Base-by-base conservation (phyloP, 371 early-diverging fungal species). In the Funneliformis caledonium region DNA sequence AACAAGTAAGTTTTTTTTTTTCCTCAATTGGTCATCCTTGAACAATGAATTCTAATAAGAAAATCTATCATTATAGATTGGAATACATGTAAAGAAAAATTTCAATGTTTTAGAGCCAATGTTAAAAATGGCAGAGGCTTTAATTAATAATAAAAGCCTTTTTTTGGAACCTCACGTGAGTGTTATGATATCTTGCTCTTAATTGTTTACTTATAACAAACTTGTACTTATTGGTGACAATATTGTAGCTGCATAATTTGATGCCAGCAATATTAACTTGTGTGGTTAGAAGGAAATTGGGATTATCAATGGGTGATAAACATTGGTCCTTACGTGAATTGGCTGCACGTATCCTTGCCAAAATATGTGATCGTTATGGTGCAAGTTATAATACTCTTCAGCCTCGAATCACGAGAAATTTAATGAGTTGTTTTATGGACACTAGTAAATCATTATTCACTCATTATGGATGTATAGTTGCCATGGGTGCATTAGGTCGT, bases 131-230 rank as follows among this genome's bases (percentile, higher is more conserved):
- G 92, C 95, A 7, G 86, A 92, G 43, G 93, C 97, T 0, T 82
- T 99, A 45, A 86, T 99, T 45, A 89, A 90, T 76, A 99, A 99
- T 87, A 89, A 94, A 50, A 93, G 96, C 83, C 85, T 99, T 10
- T 98, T 97, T 89, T 90, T 99, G 8, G 99, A 99, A 85, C 99
- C 99, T 42, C 99, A 99, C 85, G 95, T 97, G 91, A 82, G 92
- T 80, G 1, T 9, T 11, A 33, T 43, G 7, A 37, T 2, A 76
- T 43, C n/a, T 14, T 5, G 19, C 60, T 56, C 16, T 19, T 80
- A 37, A 33, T 52, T 0, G 12, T 61, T 26, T 76, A 45, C 14
- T 42, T 14, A n/a, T 65, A 33, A 80, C 76, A 16, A 45, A 22
- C 14, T 50, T 81, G 7, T 62, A 33, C 48, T 7, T 19, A 26